phyloP scores from a whole-genome alignment of 2,329 filamentous ascomycete species.

The Elsinoe batatas region DNA sequence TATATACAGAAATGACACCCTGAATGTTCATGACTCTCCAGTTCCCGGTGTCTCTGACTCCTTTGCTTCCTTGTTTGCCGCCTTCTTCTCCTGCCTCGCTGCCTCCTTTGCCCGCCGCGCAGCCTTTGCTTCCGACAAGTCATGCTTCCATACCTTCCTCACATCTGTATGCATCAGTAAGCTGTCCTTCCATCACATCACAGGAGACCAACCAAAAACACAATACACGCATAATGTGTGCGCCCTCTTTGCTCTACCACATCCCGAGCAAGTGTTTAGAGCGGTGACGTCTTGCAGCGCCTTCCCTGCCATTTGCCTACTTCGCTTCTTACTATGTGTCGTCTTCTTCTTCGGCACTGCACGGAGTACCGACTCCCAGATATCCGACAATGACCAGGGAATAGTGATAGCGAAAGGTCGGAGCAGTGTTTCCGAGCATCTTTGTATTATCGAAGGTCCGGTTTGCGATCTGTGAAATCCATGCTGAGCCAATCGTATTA shows the following conservation, averaged over 20 bases:
- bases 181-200: not conserved
- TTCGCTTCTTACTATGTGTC: conserved; percentile 88
- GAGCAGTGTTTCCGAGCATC: conserved; percentile 36
- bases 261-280: conserved; percentile 81
- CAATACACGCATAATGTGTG: conserved; percentile 85
- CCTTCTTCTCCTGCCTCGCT: not conserved
- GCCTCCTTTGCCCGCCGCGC: not conserved
- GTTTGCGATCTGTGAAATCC: conserved; percentile 3
- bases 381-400: conserved; percentile 61
- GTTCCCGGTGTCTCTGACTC: not conserved
- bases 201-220: conserved; percentile 56
- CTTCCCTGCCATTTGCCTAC: conserved; percentile 92
- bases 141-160: conserved; percentile 7
- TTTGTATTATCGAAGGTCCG: conserved; percentile 6
- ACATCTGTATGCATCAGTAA: not conserved
- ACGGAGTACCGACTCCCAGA: conserved; percentile 87
- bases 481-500: not conserved
- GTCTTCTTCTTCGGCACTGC: conserved; percentile 99
- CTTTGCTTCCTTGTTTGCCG: not conserved
- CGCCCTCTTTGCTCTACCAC: conserved; percentile 76
- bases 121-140: conserved; percentile 3
- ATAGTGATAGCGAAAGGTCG: conserved; percentile 53
- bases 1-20: not conserved
- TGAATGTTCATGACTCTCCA: not conserved
- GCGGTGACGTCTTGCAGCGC: conserved; percentile 81